Base-by-base conservation (phyloP, 139 green algal genomes). In the Chlamydomonas sphaeroides region DNA sequence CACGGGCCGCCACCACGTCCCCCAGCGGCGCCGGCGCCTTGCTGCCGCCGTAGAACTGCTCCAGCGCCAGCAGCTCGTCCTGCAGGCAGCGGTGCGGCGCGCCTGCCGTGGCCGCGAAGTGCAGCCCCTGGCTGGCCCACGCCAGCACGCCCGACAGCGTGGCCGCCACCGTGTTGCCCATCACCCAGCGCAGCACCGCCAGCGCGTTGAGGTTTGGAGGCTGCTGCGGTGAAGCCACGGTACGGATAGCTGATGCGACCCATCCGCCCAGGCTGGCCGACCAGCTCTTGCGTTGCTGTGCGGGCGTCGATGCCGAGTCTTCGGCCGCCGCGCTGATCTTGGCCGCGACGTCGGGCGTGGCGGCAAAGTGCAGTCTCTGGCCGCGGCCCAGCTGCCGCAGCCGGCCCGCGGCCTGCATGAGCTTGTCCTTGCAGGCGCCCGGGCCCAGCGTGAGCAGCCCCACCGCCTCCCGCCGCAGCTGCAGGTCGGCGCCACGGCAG, bases 361-460 rank as follows among this genome's bases (percentile, higher is more conserved):
- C n/a, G n/a, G n/a, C n/a, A n/a, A 88, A 63, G 61, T 39, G 62
- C 70, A 92, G 65, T 3, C 35, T 62, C 77, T 91, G 85, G 39
- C 87, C 86, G n/a, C 78, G 74, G 68, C 72, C 87, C 68, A 91
- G 80, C 69, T 85, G 81, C 59, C 82, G 75, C 79, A 92, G 51
- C 23, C 84, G 68, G 3, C 76, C 86, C 1, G 75, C 75, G 28
- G 75, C 75, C 79, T 94, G 91, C 89, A 95, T 93, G 18, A 95
- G 68, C 87, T 93, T 92, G 72, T 93, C 88, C 74, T 92, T 92
- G 81, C 74, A 85, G 45, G 86, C 82, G 57, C 80, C 70, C 11
- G 85, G 87, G 7, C 86, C 87, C 79, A 95, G 76, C 5, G 91
- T 95, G 28, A 95, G 87, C 83, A 95, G 78, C 23, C 87, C 91